These are phyloP conservation scores for Speleostelium caveatum DNA, from an alignment of 78 protist species.

Conservation along the genomic window DNA sequence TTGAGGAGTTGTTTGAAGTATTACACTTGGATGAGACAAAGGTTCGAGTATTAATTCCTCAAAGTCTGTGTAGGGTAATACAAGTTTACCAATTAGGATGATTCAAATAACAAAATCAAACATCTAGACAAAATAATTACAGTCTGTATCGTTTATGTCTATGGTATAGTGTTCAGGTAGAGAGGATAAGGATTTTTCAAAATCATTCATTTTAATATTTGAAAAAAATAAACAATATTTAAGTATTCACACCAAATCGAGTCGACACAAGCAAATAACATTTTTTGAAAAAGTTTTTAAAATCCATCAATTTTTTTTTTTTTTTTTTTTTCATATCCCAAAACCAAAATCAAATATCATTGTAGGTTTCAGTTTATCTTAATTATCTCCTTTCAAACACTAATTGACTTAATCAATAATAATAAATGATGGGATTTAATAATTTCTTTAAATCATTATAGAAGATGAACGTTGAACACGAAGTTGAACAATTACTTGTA, in stretches of 20 bases:
- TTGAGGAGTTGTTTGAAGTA: background rate
- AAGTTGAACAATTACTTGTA: slow-evolving; percentile 11
- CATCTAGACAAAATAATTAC: no score
- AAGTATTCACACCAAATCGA: no score
- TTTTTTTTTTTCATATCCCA: background rate
- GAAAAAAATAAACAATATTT: no score
- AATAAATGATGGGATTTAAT: background rate
- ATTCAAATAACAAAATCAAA: no score
- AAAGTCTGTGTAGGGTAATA: no score
- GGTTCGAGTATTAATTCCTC: slow-evolving; percentile 63
- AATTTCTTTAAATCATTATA: background rate
- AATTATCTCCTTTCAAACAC: background rate
- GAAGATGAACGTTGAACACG: slow-evolving; percentile 62
- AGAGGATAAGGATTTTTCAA: no score
- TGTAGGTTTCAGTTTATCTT: background rate
- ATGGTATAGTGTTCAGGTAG: no score
- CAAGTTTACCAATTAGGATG: no score
- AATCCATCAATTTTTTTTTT: background rate
- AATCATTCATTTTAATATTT: no score
- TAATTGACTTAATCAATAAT: background rate
- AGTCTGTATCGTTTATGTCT: no score
- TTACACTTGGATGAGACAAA: slow-evolving; percentile 3
- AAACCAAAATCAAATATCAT: background rate
- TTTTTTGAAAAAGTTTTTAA: no score
- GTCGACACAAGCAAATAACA: no score